Evolutionary conservation across 1,284 basidiomycete species (phyloP).

Genomic region (Boletus holoroseus): DNA sequence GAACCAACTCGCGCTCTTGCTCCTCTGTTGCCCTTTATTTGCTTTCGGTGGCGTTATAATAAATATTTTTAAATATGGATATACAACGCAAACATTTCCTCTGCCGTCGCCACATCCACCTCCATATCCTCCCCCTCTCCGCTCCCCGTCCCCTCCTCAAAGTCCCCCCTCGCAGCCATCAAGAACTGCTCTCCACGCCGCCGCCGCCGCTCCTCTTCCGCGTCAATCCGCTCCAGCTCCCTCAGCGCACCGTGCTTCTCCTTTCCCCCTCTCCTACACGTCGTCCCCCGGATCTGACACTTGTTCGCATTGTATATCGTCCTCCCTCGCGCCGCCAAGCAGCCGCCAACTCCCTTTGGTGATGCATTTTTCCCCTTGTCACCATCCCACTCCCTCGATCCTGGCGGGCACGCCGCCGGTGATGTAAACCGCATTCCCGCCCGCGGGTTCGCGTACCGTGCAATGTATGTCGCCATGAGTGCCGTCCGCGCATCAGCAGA

Average conservation of each 20-base stretch:
- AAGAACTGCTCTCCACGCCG: slow-evolving; percentile 1
- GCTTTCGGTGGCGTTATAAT: slow-evolving; percentile 25
- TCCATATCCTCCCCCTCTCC: neutral
- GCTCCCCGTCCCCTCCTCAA: neutral
- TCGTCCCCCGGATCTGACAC: neutral
- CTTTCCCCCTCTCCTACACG: neutral
- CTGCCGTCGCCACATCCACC: slow-evolving; percentile 6
- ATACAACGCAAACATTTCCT: slow-evolving; percentile 40
- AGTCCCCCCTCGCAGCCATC: slow-evolving; percentile 6
- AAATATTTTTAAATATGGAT: slow-evolving; percentile 30
- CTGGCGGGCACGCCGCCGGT: neutral
- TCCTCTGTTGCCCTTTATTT: slow-evolving; percentile 32
- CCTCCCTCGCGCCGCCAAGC: slow-evolving; percentile 22
- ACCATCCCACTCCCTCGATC: neutral
- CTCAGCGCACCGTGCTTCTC: neutral
- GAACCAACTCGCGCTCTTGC: slow-evolving; percentile 37
- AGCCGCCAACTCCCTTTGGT: neutral
- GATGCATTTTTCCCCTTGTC: neutral
- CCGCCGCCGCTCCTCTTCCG: slow-evolving; percentile 16
- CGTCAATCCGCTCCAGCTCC: slow-evolving; percentile 23
- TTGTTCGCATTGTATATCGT: slow-evolving; percentile 29
- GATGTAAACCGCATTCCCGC: slow-evolving; percentile 3
- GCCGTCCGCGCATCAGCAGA: slow-evolving; percentile 31
- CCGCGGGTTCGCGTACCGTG: slow-evolving; percentile 13
- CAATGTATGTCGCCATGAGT: slow-evolving; percentile 20